phyloP scores from a whole-genome alignment of 306 rosid genomes.

The Quercus rubra region DNA sequence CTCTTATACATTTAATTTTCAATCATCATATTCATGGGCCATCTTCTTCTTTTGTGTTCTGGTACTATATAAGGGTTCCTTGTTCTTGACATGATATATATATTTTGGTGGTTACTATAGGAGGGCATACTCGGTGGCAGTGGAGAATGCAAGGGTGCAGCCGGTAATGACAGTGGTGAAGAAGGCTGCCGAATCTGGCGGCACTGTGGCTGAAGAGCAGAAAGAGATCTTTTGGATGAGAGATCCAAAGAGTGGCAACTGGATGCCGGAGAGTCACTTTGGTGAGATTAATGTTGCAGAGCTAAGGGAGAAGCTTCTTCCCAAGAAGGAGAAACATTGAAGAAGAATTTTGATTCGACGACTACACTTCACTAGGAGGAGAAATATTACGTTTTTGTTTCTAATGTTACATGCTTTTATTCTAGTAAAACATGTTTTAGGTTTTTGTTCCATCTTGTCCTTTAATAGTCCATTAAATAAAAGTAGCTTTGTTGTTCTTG shows the following conservation, averaged over 20 bases:
- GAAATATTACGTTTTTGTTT: too few species aligned
- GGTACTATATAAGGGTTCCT: background rate
- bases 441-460: too few species aligned
- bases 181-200: background rate
- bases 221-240: conserved; percentile 55
- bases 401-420: too few species aligned
- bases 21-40: background rate
- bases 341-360: too few species aligned
- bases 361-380: too few species aligned
- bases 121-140: conserved; percentile 14
- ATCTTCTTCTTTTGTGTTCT: background rate
- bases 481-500: too few species aligned
- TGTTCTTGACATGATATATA: background rate
- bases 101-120: conserved; percentile 8
- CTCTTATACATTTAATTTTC: background rate
- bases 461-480: too few species aligned
- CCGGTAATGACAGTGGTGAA: background rate
- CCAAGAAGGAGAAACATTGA: conserved; percentile 12
- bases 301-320: conserved; percentile 44
- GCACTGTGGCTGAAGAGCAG: background rate
- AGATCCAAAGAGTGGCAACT: conserved; percentile 58
- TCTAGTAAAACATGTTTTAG: too few species aligned
- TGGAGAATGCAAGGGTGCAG: conserved; percentile 11
- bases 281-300: conserved; percentile 43
- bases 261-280: conserved; percentile 67